Base-by-base conservation (phyloP, 2,329 filamentous ascomycete genomes). In the Hymenoscyphus linearis region DNA sequence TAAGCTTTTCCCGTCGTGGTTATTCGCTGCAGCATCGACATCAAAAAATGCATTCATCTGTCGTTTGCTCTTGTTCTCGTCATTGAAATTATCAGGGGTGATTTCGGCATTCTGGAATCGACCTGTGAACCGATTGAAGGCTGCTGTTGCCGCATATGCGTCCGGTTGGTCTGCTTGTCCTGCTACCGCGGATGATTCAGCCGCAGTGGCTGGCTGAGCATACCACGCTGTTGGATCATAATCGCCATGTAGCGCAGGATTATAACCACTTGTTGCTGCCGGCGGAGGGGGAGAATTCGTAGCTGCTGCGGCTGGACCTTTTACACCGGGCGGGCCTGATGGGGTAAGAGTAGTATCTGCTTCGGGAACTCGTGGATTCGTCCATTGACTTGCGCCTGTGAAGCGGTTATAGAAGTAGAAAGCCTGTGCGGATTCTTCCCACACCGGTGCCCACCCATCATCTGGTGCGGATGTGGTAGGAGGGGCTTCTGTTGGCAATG, bases 191-290 rank as follows among this genome's bases (percentile, higher is more conserved):
- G 73, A 61, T n/a, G 73, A 68, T 6, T 75, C 74, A 47, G 75
- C 65, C 12, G 72, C 67, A 54, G 78, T 75, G 52, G 80, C 73
- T 53, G 80, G 78, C 72, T 90, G 83, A 12, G 95, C 93, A 74
- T 99, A 99, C 78, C 92, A 90, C n/a, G 95, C 93, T 63, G 88
- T 95, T 3, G 93, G 92, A 71, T 99, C 95, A 78, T 97, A 99
- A 77, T 93, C 89, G 68, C 95, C 95, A 74, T 99, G 95, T 53
- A 99, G 93, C 26, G 91, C 90, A 1, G 95, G 95, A 73, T 98
- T 96, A 78, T 99, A 99, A 64, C 93, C 92, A 62, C 88, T 87
- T 4, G 82, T 83, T 25, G 83, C 77, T 59, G 76, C 72, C 64
- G 68, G 67, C 54, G 70, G 63, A 36, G 67, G 62, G 34, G 69